Percentiles rank a stretch among this genome's conserved stretches.
These are phyloP conservation scores for Pichia manshurica DNA, from an alignment of 805 yeast genomes.

Conservation along the genomic window DNA sequence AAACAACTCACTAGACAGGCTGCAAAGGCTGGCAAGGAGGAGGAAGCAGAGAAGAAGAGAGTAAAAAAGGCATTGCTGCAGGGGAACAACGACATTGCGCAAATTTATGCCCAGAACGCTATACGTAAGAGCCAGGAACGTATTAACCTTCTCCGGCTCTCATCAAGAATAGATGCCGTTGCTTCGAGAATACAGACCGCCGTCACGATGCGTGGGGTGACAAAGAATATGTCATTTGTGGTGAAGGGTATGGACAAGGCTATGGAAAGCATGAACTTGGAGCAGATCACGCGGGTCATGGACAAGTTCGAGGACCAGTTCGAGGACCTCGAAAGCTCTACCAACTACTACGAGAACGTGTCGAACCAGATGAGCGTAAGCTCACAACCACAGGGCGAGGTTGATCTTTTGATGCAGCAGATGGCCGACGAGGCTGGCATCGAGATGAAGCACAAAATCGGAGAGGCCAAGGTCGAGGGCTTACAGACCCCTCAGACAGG, in stretches of 20 bases:
- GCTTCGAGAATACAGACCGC: conserved; percentile 96
- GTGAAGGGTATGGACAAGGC: conserved; percentile 97
- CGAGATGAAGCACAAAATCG: conserved; percentile 79
- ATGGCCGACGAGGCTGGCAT: conserved; percentile 98
- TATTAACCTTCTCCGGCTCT: conserved; percentile 69
- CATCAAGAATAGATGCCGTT: conserved; percentile 92
- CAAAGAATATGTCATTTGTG: conserved; percentile 89
- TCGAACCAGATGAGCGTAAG: conserved; percentile 84
- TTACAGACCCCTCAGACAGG: conserved; percentile 29
- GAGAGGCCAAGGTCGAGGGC: conserved; percentile 48
- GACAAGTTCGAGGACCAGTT: conserved; percentile 95
- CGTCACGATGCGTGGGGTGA: conserved; percentile 92
- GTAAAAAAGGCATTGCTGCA: conserved; percentile 82
- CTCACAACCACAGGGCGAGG: conserved; percentile 92
- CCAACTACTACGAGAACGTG: conserved; percentile 87
- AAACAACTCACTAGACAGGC: conserved; percentile 91
- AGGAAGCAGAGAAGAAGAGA: conserved; percentile 76
- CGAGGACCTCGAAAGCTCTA: conserved; percentile 90
- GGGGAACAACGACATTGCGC: conserved; percentile 89
- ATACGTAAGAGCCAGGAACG: conserved; percentile 87
- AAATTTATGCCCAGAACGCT: conserved; percentile 91
- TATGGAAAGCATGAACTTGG: conserved; percentile 90
- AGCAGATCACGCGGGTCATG: conserved; percentile 89
- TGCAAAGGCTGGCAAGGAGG: conserved; percentile 84
- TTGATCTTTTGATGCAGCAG: conserved; percentile 80